Conservation (phyloP, 192 early-diverging fungal genomes). For the Funneliformis geosporum region DNA sequence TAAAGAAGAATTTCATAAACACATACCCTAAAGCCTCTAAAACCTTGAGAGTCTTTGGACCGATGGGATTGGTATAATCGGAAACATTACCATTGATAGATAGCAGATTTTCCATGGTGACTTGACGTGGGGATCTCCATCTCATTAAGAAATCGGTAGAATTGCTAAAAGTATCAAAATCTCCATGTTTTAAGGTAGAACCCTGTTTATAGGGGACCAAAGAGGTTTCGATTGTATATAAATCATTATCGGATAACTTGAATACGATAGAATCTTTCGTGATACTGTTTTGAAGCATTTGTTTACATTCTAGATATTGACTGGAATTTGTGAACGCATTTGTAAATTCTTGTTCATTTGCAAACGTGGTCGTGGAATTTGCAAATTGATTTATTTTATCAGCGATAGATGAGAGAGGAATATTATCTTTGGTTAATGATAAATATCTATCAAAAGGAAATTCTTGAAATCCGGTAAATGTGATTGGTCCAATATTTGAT, state of each 20-base stretch:
- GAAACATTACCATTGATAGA: neutral
- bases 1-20: neutral
- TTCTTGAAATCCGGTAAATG: constrained; percentile 20
- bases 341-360: neutral
- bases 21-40: constrained; percentile 1
- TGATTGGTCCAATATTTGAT: neutral
- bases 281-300: neutral
- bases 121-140: neutral
- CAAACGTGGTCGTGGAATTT: neutral
- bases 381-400: neutral
- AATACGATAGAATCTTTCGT: neutral
- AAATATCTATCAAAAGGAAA: neutral
- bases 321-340: neutral
- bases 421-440: constrained; percentile 1
- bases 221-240: neutral
- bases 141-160: constrained; percentile 4
- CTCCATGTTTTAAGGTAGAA: neutral
- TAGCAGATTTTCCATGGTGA: neutral
- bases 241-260: neutral
- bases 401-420: neutral
- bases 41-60: neutral
- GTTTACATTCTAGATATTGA: neutral
- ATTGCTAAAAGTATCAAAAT: neutral
- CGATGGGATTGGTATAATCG: neutral
- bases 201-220: neutral